Base-by-base conservation (phyloP, 495 filamentous ascomycete species). In the Letharia lupina region DNA sequence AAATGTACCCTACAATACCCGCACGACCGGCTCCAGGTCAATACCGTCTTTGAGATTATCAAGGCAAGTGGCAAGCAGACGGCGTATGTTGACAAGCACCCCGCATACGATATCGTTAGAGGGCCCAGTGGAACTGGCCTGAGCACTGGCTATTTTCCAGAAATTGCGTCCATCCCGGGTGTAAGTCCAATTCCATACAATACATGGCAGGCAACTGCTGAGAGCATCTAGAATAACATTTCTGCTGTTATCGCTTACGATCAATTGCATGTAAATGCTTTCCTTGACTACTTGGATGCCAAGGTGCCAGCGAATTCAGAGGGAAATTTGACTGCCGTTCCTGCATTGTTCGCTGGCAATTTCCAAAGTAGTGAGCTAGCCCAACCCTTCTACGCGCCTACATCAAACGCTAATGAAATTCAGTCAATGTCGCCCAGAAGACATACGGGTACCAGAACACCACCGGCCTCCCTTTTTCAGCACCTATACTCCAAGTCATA, bases 51-150 rank as follows among this genome's bases (percentile, higher is more conserved):
- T 42, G 76, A 78, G 63, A 62, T 78, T 18, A 71, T 74, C 28
- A 40, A 69, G 15, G 69, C 63, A 15, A 64, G 54, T 1, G 74
- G 75, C 33, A 57, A 69, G 13, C 61, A 72, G 31, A 78, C 76
- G 12, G 76, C 76, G 18, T 78, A 78, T 58, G 68, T 76, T 2
- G 76, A 78, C 60, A 78, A 78, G 70, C 76, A 78, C 61, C 73
- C 73, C 23, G 68, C 76, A 4, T 78, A 78, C 59, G 76, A 78
- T 50, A 50, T 78, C 39, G 70, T 78, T 28, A 61, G 73, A 31
- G 73, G 73, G 3, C 76, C 76, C 28, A 69, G 64, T 37, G 76
- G 75, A 23, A 73, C 64, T 18, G 76, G 76, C 31, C 66, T 78
- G 28, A 70, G 68, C n/a, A 65, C 65, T 20, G 75, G 75, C 10